Conservation (phyloP, 2,329 filamentous ascomycete species). For the Claviceps pusilla region DNA sequence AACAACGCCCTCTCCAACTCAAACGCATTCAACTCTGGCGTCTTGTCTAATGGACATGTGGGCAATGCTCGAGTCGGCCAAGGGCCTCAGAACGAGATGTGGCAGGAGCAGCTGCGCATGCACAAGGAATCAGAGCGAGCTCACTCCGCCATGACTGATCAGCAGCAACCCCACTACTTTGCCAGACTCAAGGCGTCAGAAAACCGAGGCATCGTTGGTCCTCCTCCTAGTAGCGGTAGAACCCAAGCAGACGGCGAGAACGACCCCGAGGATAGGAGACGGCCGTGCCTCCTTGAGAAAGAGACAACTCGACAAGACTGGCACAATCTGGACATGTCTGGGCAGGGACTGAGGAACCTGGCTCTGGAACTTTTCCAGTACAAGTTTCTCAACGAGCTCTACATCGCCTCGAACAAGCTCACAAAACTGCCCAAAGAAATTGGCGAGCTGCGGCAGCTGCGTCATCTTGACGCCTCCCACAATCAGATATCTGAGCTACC, state of each 20-base stretch:
- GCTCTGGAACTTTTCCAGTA: constrained; percentile 72
- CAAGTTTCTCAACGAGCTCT: constrained; percentile 77
- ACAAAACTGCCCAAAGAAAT: constrained; percentile 65
- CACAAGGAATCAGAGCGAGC: constrained; percentile 62
- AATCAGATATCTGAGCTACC: constrained; percentile 75
- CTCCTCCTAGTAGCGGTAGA: constrained; percentile 34
- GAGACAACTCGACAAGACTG: constrained; percentile 64
- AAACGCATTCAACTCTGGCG: constrained; percentile 40
- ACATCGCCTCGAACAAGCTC: constrained; percentile 86
- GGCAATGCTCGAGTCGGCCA: constrained; percentile 33
- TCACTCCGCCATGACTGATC: constrained; percentile 55
- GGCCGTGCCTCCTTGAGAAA: constrained; percentile 51
- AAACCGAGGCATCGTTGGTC: constrained; percentile 49
- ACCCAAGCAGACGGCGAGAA: constrained; percentile 35
- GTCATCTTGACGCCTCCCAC: constrained; percentile 72
- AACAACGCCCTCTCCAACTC: constrained; percentile 43
- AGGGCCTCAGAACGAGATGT: constrained; percentile 51
- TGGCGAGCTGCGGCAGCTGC: constrained; percentile 66
- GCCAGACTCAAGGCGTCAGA: constrained; percentile 55
- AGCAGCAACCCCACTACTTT: constrained; percentile 54
- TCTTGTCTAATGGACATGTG: constrained; percentile 42
- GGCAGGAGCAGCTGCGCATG: constrained; percentile 73
- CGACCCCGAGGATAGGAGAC: constrained; percentile 40
- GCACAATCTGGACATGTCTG: constrained; percentile 86
- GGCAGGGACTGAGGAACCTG: constrained; percentile 81